phyloP scores from a whole-genome alignment of 441 rosid species.

The Biscutella laevigata region DNA sequence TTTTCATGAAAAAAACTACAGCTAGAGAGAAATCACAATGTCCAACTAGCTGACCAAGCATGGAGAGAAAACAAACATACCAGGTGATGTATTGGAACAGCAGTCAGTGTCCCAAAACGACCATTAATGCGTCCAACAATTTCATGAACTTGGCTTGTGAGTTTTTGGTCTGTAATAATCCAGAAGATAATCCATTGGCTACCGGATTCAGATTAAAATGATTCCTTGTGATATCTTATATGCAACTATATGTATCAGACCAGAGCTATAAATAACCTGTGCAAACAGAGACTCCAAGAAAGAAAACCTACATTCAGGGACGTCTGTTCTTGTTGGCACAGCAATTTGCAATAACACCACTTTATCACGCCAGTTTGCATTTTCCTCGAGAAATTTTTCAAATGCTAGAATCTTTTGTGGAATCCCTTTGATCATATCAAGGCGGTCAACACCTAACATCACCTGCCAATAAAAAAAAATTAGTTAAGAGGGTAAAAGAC shows the following conservation, averaged over 20 bases:
- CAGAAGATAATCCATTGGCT: background rate
- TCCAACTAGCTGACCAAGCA: constrained; percentile 6
- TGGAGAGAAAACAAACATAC: constrained; percentile 34
- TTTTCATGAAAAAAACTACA: background rate
- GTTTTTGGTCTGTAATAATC: constrained; percentile 97
- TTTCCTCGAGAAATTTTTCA: constrained; percentile 98
- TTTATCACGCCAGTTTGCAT: constrained; percentile 81
- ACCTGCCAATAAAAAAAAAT: constrained; percentile 43
- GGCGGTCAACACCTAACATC: constrained; percentile 97
- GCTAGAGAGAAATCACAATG: background rate
- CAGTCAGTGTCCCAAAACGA: constrained; percentile 89
- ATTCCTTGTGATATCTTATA: background rate
- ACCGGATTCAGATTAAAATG: background rate
- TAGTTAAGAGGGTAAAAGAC: background rate
- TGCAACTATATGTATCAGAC: background rate
- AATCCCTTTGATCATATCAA: constrained; percentile 99
- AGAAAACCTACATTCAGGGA: constrained; percentile 82
- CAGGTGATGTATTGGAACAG: constrained; percentile 98
- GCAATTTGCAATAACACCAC: constrained; percentile 98
- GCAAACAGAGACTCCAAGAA: background rate
- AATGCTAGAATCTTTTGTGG: constrained; percentile 98
- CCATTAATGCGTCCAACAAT: constrained; percentile 99
- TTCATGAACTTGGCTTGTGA: constrained; percentile 99
- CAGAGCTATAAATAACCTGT: background rate
- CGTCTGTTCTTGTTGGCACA: constrained; percentile 99